Percentiles rank a stretch among this genome's conserved stretches.
Conservation (phyloP, 2,329 filamentous ascomycete species). For the Lecanosticta acicola region DNA sequence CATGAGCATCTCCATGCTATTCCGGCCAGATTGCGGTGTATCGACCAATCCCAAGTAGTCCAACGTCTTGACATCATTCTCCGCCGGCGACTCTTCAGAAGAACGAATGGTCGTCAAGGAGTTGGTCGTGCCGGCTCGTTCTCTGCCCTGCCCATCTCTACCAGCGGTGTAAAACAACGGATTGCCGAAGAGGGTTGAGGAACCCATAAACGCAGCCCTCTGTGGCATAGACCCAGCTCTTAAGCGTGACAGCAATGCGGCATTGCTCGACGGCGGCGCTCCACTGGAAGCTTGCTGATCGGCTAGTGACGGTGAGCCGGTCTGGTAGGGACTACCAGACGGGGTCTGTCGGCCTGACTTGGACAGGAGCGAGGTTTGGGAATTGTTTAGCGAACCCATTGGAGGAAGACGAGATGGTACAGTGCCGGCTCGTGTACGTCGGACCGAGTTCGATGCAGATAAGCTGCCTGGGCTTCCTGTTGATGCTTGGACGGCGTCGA, state of each 20-base stretch:
- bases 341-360: conserved; percentile 82
- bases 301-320: conserved; percentile 41
- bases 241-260: conserved; percentile 74
- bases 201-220: conserved; percentile 61
- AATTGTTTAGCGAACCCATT: conserved; percentile 53
- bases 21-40: conserved; percentile 74
- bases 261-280: conserved; percentile 53
- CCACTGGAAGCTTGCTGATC: conserved; percentile 37
- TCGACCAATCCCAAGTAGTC: conserved; percentile 95
- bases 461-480: conserved; percentile 21
- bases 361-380: conserved; percentile 56
- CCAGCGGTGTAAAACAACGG: conserved; percentile 84
- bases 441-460: conserved; percentile 32
- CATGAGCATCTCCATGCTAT: conserved; percentile 47
- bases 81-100: conserved; percentile 73
- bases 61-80: conserved; percentile 85
- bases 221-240: conserved; percentile 94
- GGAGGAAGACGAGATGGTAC: conserved; percentile 92
- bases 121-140: conserved; percentile 69
- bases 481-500: conserved; percentile 46
- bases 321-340: conserved; percentile 72
- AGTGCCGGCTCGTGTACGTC: conserved; percentile 85
- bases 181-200: conserved; percentile 68
- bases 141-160: conserved; percentile 62
- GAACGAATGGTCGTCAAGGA: conserved; percentile 78